A percentile compares a stretch with the other conserved stretches of the same genome.
These are phyloP conservation scores for Leptomonas pyrrhocoris DNA, from an alignment of 208 protist species.

Conservation along the genomic window DNA sequence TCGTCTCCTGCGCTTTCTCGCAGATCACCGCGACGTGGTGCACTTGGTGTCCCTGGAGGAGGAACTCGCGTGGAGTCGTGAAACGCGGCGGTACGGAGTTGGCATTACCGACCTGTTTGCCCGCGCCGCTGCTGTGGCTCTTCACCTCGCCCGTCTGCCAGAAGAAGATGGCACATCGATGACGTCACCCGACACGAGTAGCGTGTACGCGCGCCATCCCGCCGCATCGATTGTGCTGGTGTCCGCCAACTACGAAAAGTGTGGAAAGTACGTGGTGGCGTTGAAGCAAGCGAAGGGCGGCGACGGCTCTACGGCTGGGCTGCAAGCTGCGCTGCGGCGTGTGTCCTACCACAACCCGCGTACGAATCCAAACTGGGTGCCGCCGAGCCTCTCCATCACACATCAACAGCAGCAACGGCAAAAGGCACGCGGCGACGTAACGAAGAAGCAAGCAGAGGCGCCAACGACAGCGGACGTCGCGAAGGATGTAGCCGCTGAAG, in stretches of 20 bases:
- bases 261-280: constrained; percentile 71
- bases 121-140: constrained; percentile 59
- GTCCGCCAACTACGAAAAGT: constrained; percentile 55
- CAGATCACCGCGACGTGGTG: constrained; percentile 62
- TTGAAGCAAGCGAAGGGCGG: constrained; percentile 39
- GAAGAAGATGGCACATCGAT: constrained; percentile 14
- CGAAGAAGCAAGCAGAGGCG: neutral
- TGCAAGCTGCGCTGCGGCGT: constrained; percentile 50
- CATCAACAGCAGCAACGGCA: constrained; percentile 1
- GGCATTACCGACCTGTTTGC: constrained; percentile 55
- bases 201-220: constrained; percentile 34
- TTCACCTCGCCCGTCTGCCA: constrained; percentile 60
- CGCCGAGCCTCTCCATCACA: constrained; percentile 56
- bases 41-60: constrained; percentile 84
- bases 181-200: neutral
- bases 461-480: neutral
- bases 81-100: constrained; percentile 78
- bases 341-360: constrained; percentile 86
- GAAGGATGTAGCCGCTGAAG: neutral
- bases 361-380: constrained; percentile 73
- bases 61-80: constrained; percentile 70
- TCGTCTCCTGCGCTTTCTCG: constrained; percentile 60
- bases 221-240: constrained; percentile 45
- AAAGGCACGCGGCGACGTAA: neutral
- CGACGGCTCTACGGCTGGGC: constrained; percentile 13